These are phyloP conservation scores for Pleurotus cornucopiae DNA, from an alignment of 768 basidiomycete species.

Conservation along the genomic window DNA sequence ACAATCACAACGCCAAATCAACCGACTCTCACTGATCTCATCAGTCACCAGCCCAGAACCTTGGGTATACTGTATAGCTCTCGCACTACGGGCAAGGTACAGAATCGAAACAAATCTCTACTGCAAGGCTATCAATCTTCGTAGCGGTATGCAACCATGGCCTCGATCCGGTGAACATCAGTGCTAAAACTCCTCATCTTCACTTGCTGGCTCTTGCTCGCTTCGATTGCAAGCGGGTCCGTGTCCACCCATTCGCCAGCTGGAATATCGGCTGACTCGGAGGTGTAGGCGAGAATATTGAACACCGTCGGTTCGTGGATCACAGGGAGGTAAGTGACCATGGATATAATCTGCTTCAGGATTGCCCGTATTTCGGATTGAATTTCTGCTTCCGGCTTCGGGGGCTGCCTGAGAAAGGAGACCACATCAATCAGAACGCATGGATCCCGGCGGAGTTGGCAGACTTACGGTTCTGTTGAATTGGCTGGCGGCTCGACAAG, in stretches of 20 bases:
- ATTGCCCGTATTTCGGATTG: constrained; percentile 97
- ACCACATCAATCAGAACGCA: neutral
- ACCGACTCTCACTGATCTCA: constrained; percentile 10
- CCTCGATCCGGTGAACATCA: constrained; percentile 95
- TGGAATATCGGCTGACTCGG: constrained; percentile 87
- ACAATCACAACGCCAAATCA: constrained; percentile 18
- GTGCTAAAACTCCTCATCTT: constrained; percentile 96
- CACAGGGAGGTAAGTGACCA: constrained; percentile 93
- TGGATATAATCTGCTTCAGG: constrained; percentile 96
- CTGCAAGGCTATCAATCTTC: constrained; percentile 36
- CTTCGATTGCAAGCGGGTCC: constrained; percentile 87
- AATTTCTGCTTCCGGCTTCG: constrained; percentile 83
- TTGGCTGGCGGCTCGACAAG: constrained; percentile 64
- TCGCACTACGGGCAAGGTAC: neutral
- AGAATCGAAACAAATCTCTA: neutral
- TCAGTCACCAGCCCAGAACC: constrained; percentile 7
- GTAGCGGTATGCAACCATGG: constrained; percentile 96
- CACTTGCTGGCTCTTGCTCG: constrained; percentile 89
- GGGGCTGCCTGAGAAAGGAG: constrained; percentile 33
- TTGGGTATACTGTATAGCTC: constrained; percentile 1
- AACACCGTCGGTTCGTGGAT: constrained; percentile 95
- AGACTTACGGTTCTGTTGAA: constrained; percentile 45
- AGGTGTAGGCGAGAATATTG: constrained; percentile 96
- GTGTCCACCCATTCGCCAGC: constrained; percentile 96
- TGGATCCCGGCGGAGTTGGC: neutral